Base-by-base conservation (phyloP, 2,329 filamentous ascomycete genomes). In the Phialemoniopsis sp. region DNA sequence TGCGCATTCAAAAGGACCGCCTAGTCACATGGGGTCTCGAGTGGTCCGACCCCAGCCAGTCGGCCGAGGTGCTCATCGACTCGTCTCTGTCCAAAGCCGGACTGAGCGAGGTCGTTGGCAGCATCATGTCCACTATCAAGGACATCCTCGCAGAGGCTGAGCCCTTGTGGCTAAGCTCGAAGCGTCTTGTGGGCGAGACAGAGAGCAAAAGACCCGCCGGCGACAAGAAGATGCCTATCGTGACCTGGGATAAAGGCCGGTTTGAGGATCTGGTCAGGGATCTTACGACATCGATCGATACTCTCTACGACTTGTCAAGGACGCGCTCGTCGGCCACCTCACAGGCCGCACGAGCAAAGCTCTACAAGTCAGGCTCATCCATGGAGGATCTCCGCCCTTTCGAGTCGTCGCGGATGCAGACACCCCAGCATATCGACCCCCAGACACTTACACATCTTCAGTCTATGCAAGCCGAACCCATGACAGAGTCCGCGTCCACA, bases 111-210 rank as follows among this genome's bases (percentile, higher is more conserved):
- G 78, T 87, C 2, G 86, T 90, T 38, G 80, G 80, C 42, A 88
- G 84, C 57, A 85, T 90, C 52, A 80, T 91, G 73, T 78, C 78
- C 13, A 89, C 85, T 36, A 89, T 90, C 56, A 87, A 88, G 55
- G 85, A 89, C 50, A 87, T 87, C 37, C 66, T 89, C 33, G 82
- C 85, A 41, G 85, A 90, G 59, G 82, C 83, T 2, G 85, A 90
- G 55, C 76, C 79, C 6, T 72, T 90, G 42, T 86, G 84, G 75
- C 67, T 75, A 42, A 79, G 73, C 52, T 80, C 76, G 10, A 77
- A 74, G 51, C 65, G 70, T 14, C 48, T 62, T 15, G 53, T 65
- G 13, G 60, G 64, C 38, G 55, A 60, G 18, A 58, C 55, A 14
- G 66, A 64, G 16, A 60, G 67, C 62, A 69, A 32, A 58, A 60